These are phyloP conservation scores for Pinus albicaulis DNA, from an alignment of 75 land plant species.

Conservation along the genomic window DNA sequence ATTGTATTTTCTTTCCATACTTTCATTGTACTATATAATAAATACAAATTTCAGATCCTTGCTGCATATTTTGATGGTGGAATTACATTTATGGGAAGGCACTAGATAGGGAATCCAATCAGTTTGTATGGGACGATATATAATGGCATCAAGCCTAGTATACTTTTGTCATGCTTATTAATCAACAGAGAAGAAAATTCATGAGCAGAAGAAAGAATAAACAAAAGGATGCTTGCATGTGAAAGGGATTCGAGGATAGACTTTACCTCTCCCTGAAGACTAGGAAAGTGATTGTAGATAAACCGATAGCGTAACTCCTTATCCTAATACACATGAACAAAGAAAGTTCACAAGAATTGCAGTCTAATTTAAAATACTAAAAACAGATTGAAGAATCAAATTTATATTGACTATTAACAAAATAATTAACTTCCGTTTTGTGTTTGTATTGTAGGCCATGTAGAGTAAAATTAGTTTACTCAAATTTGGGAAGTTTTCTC, in stretches of 20 bases:
- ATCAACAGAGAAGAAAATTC: neutral
- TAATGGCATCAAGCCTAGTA: too few relatives aligned
- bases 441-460: neutral
- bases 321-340: constrained; percentile 49
- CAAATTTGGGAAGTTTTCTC: neutral
- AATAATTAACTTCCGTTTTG: neutral
- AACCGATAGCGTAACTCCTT: constrained; percentile 85
- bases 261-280: constrained; percentile 68
- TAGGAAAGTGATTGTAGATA: constrained; percentile 82
- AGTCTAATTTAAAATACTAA: neutral
- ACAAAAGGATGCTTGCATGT: neutral
- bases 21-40: neutral
- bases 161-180: too few relatives aligned
- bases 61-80: neutral
- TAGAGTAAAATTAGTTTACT: neutral
- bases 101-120: too few relatives aligned
- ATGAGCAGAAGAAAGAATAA: neutral
- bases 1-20: neutral
- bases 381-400: neutral
- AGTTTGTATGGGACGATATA: too few relatives aligned
- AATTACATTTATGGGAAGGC: neutral
- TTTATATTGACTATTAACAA: neutral
- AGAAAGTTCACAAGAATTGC: neutral
- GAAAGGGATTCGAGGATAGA: neutral
- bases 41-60: constrained; percentile 1